Evolutionary conservation across 2,329 filamentous ascomycete species (phyloP).

Genomic region (Trichoderma afroharzianum): DNA sequence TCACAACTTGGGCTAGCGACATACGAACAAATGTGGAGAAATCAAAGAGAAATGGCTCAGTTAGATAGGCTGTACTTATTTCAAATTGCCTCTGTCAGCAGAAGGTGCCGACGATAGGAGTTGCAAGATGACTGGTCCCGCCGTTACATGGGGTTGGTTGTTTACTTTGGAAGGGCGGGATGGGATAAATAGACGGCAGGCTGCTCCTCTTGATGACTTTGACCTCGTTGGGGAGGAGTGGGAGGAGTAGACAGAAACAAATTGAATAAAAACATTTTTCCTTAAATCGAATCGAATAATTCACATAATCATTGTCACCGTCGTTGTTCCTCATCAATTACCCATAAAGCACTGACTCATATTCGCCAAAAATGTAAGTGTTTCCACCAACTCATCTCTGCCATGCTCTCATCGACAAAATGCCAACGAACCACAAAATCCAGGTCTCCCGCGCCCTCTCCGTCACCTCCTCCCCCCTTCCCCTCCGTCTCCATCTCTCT

Average conservation of each 20-base stretch:
- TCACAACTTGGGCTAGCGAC: not conserved
- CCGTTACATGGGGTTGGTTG: not conserved
- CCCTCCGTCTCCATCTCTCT: conserved; percentile 21
- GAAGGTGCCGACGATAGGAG: not conserved
- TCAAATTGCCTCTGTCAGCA: not conserved
- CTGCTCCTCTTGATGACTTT: not conserved
- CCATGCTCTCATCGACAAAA: not conserved
- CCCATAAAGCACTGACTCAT: not conserved
- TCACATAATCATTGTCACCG: not conserved
- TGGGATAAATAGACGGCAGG: not conserved
- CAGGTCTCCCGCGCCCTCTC: not conserved
- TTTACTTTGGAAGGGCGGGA: not conserved
- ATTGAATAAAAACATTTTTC: not conserved
- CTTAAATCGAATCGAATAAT: not conserved
- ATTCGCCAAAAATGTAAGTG: conserved; percentile 7
- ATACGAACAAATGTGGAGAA: not conserved
- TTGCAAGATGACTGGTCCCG: not conserved
- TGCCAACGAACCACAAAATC: not conserved
- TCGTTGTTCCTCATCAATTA: not conserved
- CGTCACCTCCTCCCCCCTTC: conserved; percentile 9
- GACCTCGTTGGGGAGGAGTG: not conserved
- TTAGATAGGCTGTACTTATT: not conserved
- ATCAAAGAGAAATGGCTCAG: not conserved
- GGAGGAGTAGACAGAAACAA: not conserved
- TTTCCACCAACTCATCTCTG: not conserved